A percentile compares a stretch with the other conserved stretches of the same genome.
Evolutionary conservation across 257 asterid genomes (phyloP).

Genomic region (Plantago ovata): DNA sequence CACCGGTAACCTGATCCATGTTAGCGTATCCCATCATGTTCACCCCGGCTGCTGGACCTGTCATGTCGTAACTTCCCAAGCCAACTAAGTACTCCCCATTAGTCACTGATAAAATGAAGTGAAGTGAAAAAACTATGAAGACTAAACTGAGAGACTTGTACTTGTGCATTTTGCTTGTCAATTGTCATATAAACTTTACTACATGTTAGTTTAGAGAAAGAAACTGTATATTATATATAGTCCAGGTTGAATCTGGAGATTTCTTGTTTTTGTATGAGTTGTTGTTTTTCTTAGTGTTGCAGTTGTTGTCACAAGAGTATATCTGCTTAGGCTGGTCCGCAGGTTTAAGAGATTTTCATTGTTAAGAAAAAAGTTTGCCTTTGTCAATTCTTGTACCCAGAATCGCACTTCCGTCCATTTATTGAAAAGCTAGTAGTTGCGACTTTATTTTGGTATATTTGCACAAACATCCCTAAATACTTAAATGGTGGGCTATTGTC

Average conservation of each 20-base stretch:
- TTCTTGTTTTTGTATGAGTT: constrained; percentile 8
- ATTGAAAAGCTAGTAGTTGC: background rate
- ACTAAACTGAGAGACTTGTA: background rate
- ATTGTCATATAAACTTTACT: no score
- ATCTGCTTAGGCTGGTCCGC: constrained; percentile 29
- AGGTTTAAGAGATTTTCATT: background rate
- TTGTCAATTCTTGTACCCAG: constrained; percentile 24
- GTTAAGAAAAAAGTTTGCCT: constrained; percentile 4
- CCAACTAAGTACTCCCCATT: constrained; percentile 50
- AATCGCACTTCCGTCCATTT: constrained; percentile 15
- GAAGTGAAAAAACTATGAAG: background rate
- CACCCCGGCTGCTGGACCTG: constrained; percentile 71
- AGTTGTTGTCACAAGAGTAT: constrained; percentile 22
- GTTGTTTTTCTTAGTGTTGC: constrained; percentile 17
- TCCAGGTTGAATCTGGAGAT: background rate
- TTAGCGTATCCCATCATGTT: constrained; percentile 71
- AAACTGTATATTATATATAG: background rate
- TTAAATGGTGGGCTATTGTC: no score
- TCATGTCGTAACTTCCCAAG: constrained; percentile 62
- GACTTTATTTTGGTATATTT: background rate
- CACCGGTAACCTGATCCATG: constrained; percentile 46
- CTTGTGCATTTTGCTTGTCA: constrained; percentile 25
- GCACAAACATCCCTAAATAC: no score
- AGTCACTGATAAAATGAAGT: background rate
- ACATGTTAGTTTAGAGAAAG: background rate